Evolutionary conservation across 441 rosid species (phyloP).

Genomic region (Hura crepitans): DNA sequence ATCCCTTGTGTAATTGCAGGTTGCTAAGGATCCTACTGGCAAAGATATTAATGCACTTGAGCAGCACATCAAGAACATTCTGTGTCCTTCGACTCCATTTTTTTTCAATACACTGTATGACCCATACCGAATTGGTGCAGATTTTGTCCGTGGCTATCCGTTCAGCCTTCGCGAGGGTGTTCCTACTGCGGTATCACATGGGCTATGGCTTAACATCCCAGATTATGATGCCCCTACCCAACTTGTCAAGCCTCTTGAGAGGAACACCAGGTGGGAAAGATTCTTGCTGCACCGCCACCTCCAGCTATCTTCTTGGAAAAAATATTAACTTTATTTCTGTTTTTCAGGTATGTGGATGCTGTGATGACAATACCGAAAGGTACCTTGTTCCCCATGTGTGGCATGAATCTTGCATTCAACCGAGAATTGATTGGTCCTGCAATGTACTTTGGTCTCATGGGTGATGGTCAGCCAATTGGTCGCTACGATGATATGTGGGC

Average conservation of each 20-base stretch:
- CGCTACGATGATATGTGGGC: constrained; percentile 97
- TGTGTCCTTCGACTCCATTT: constrained; percentile 58
- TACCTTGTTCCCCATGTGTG: constrained; percentile 92
- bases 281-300: not conserved
- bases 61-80: constrained; percentile 84
- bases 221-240: constrained; percentile 93
- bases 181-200: constrained; percentile 73
- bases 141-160: constrained; percentile 82
- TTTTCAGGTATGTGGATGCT: constrained; percentile 70
- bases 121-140: constrained; percentile 74
- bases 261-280: constrained; percentile 61
- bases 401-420: constrained; percentile 86
- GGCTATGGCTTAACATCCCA: constrained; percentile 93
- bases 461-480: constrained; percentile 94
- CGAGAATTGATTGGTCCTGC: constrained; percentile 87
- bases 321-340: not conserved
- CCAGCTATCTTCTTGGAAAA: not conserved
- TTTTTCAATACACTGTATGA: constrained; percentile 86
- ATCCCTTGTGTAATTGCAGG: constrained; percentile 29
- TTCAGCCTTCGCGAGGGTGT: constrained; percentile 83
- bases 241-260: constrained; percentile 79
- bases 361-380: constrained; percentile 89
- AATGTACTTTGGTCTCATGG: constrained; percentile 95
- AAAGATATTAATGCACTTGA: constrained; percentile 77
- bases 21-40: constrained; percentile 77